Base-by-base conservation (phyloP, 208 protist genomes). In the Angomonas desouzai region DNA sequence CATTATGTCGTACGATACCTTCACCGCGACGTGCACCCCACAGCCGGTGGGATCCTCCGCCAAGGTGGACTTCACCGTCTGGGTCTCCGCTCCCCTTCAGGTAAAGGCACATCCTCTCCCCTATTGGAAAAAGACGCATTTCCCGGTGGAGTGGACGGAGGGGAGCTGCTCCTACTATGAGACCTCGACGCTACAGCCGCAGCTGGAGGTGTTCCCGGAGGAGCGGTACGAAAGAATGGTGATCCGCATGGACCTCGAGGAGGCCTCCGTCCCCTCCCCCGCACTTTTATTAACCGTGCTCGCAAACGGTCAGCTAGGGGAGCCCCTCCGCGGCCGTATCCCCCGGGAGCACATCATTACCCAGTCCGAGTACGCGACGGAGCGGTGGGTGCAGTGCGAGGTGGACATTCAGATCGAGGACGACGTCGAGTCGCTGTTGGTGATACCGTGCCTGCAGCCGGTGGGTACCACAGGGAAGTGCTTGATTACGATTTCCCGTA, bases 401-500 rank as follows among this genome's bases (percentile, higher is more conserved):
- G 58, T 92, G 43, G 57, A 68, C 0, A 47, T 92, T 23, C 64
- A 32, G 20, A 63, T 74, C 20, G 55, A 60, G 11, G 43, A 45
- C 13, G 64, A 67, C 34, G 68, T 81, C 45, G 81, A 84, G 59
- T 93, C 90, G 10, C 23, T 91, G 36, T 43, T 96, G 27, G 49
- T 93, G 29, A 77, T 96, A 27, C 85, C 90, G 10, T 92, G 81
- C 64, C 63, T 96, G 34, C 87, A 93, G 70, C 90, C 90, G 20
- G 74, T 81, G 11, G 83, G 89, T 7, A 78, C 82, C 0, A 33
- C 61, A n/a, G 87, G 79, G 18, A 64, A 48, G 10, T 85, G 84
- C 53, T 49, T 80, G 4, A 71, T 93, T 11, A 81, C 68, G 10
- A 72, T 91, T 1, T 75, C 79, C 3, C 69, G 75, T 7, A n/a